phyloP scores from a whole-genome alignment of 306 rosid genomes.

The Vigna trinervia region DNA sequence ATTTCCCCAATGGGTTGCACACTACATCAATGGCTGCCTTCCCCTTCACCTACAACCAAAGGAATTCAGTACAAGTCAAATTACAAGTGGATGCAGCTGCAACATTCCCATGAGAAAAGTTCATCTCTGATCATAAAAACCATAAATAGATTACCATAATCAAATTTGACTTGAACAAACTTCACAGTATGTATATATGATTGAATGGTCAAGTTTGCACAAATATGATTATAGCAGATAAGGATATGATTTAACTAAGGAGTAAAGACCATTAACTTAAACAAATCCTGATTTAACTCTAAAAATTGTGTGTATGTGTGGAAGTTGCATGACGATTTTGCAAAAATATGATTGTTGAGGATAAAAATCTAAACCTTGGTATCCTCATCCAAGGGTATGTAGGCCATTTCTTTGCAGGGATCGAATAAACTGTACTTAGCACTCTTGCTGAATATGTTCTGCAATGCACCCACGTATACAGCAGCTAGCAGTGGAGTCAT shows the following conservation, averaged over 20 bases:
- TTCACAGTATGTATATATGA: neutral
- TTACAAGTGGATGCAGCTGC: neutral
- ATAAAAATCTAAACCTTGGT: conserved; percentile 70
- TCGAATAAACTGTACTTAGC: conserved; percentile 98
- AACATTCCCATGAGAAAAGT: neutral
- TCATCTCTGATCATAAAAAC: neutral
- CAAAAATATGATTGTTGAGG: conserved; percentile 11
- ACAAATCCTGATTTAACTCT: too few species aligned
- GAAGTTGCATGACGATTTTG: neutral
- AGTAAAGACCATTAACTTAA: too few species aligned
- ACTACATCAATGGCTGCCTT: conserved; percentile 99
- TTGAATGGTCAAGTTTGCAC: neutral
- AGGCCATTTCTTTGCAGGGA: conserved; percentile 99
- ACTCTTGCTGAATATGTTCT: conserved; percentile 99
- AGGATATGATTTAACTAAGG: neutral
- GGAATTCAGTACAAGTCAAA: conserved; percentile 33
- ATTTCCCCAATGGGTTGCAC: conserved; percentile 98
- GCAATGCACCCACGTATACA: conserved; percentile 98
- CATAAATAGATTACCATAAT: neutral
- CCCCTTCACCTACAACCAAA: conserved; percentile 78
- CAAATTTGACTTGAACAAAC: neutral
- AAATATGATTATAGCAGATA: conserved; percentile 25
- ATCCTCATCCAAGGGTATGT: conserved; percentile 97
- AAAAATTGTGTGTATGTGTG: too few species aligned
- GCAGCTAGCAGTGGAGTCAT: conserved; percentile 99